Base-by-base conservation (phyloP, 202 grass and related monocot species). In the Panicum hallii region DNA sequence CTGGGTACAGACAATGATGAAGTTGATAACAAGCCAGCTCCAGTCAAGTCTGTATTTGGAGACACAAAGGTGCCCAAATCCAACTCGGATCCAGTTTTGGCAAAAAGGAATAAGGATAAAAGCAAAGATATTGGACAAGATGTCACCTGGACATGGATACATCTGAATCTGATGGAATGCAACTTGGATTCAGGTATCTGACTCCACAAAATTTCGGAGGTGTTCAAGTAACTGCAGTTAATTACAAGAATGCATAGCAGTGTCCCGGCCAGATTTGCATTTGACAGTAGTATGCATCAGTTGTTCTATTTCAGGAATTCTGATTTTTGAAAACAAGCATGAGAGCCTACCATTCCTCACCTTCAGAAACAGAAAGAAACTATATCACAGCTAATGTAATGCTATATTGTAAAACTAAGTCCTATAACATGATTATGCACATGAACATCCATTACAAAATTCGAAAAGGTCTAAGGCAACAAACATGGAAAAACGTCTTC, bases 291-390 rank as follows among this genome's bases (percentile, higher is more conserved):
- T 45, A 30, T 28, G 64, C 7, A 19, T 80, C 6, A 64, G 22
- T 73, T 72, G 30, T 79, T 54, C 77, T 72, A 53, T 54, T 65
- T 32, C 34, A 80, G 41, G 22, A 74, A 74, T 73, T 50, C 50
- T 30, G 40, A 46, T 70, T 1, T 57, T 70, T 75, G 8, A 23
- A 54, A 65, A 34, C 10, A 47, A 34, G 7, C 40, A 40, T 42
- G 20, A 4, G 3, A 70, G 30, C 20, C 3, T 85, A 34, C 22
- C 41, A 46, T 12, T 75, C 32, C 17, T 42, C 38, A 28, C 56
- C 82, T 60, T 78, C 50, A 85, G 12, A 60, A 85, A 20, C 7
- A 15, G 23, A n/a, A 15, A n/a, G 62, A 40, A 52, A 5, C 16
- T 41, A 11, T 50, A 85, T 23, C 6, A 42, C 10, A 70, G 57